phyloP scores from a whole-genome alignment of 495 filamentous ascomycete genomes.

The Talaromyces thailandensis region DNA sequence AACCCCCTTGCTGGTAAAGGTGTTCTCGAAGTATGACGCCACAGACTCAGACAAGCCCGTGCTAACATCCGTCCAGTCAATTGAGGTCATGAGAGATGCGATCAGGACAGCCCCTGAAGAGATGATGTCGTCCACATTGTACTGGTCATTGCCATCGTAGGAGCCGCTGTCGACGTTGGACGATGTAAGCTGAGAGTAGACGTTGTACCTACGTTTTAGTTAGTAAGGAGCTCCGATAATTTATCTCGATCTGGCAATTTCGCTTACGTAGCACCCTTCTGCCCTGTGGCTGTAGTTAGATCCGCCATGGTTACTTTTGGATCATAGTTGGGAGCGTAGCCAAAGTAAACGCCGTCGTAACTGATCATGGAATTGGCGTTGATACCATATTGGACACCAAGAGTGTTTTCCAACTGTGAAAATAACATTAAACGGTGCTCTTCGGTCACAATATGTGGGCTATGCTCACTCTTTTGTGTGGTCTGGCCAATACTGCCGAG shows the following conservation, averaged over 20 bases:
- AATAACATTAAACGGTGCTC: background rate
- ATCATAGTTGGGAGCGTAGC: background rate
- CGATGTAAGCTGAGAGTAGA: background rate
- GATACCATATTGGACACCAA: background rate
- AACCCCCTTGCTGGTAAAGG: background rate
- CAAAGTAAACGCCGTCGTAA: background rate
- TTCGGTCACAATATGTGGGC: too few relatives aligned
- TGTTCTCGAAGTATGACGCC: constrained; percentile 1
- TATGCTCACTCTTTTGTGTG: background rate
- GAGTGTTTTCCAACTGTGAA: background rate
- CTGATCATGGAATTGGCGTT: constrained; percentile 2
- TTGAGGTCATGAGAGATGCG: background rate
- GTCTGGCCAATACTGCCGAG: background rate
- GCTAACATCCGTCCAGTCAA: background rate
- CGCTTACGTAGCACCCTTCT: constrained; percentile 1
- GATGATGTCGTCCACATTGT: constrained; percentile 2
- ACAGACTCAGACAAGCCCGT: background rate
- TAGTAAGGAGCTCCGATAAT: background rate
- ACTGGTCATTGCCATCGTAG: background rate
- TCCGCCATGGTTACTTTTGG: background rate
- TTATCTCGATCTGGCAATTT: background rate
- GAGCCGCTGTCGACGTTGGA: background rate
- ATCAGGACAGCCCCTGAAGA: background rate
- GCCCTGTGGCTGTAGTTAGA: background rate
- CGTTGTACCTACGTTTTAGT: background rate